Base-by-base conservation (phyloP, 108 stramenopile genomes). In the Cyclotella sp. region DNA sequence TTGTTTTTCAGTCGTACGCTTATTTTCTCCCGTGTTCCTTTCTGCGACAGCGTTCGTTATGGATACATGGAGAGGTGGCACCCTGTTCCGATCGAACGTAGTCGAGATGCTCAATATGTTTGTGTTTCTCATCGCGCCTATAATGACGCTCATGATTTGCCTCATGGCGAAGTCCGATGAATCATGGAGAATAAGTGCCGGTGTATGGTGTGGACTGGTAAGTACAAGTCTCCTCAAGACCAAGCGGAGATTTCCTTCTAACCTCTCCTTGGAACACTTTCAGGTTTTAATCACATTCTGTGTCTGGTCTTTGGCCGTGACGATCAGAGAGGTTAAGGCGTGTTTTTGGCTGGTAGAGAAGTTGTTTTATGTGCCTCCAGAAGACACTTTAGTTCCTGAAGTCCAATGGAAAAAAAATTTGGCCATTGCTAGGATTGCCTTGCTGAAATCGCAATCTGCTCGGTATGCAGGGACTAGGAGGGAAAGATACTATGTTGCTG, bases 91-190 rank as follows among this genome's bases (percentile, higher is more conserved):
- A 16, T 67, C 72, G 5, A 73, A 60, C 21, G 21, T 26, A 22
- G 29, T 49, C 81, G 88, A 65, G 81, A 85, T 69, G 49, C 16
- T 34, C 34, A 86, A 75, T 42, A 79, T 65, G 78, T 62, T 63
- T 44, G 76, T 82, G 19, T 88, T 91, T 64, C 59, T 91, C 44
- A 73, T 84, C 0, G 67, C 86, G 22, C 92, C 92, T 11, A 13
- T 87, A 24, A 26, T 84, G 9, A 79, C 86, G 21, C 64, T 77
- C 28, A 30, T 57, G 44, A 47, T 71, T 42, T 57, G 60, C 8
- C 74, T 93, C 6, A 69, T 91, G 54, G 54, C 70, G 10, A 55
- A 28, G 26, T 55, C 16, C 26, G 86, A 85, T 18, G 64, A 84
- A 14, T 85, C 89, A 77, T 93, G 90, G 89, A 68, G 68, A 13